phyloP scores from a whole-genome alignment of 805 yeast species.

The Candida arabinofermentans region DNA sequence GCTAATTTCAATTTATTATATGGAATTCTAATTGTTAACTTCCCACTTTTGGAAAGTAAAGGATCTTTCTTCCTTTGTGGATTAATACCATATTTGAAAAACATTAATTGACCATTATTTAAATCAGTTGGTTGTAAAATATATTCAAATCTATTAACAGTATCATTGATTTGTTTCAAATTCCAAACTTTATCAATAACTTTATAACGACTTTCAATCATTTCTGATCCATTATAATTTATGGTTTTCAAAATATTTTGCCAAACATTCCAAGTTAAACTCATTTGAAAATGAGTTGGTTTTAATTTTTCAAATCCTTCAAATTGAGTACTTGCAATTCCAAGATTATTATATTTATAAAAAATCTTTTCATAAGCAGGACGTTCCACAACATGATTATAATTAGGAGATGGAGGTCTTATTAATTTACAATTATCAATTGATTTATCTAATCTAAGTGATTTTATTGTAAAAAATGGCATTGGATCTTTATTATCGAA shows the following conservation, averaged over 20 bases:
- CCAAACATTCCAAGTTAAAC: conserved; percentile 21
- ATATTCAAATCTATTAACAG: not conserved
- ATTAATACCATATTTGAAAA: conserved; percentile 18
- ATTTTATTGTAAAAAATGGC: conserved; percentile 16
- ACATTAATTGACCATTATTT: conserved; percentile 9
- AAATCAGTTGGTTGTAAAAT: not conserved
- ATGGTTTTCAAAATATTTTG: conserved; percentile 9
- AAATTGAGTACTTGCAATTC: conserved; percentile 18
- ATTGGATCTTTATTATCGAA: conserved; percentile 16
- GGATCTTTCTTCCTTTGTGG: conserved; percentile 19
- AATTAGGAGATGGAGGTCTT: conserved; percentile 16
- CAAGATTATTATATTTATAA: conserved; percentile 5
- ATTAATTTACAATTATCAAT: conserved; percentile 4
- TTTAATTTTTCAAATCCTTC: conserved; percentile 14
- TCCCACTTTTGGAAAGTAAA: conserved; percentile 13
- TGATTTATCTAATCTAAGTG: conserved; percentile 14
- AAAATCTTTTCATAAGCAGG: conserved; percentile 14
- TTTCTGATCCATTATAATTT: not conserved
- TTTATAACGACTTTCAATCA: conserved; percentile 8
- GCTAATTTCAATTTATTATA: conserved; percentile 8
- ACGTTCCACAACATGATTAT: conserved; percentile 9
- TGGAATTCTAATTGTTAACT: conserved; percentile 14
- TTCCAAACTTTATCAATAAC: conserved; percentile 20
- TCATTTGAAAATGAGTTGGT: conserved; percentile 9
- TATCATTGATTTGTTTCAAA: conserved; percentile 12